Evolutionary conservation across 768 basidiomycete genomes (phyloP).

Genomic region (Collybia mongolica): DNA sequence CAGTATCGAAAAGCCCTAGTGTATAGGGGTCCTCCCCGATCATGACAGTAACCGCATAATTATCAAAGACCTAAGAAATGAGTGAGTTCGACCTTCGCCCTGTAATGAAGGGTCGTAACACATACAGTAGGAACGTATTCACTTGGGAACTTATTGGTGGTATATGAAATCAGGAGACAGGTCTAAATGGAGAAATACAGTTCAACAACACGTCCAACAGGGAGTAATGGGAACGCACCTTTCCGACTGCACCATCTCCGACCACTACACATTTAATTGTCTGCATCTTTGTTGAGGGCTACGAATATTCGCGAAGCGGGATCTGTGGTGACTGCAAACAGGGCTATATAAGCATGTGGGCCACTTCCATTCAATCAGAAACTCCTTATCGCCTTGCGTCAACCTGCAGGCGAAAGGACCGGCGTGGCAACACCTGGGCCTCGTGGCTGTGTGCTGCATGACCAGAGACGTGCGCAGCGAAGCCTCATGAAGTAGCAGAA

Average conservation of each 20-base stretch:
- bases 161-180: conserved; percentile 95
- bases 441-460: conserved; percentile 33
- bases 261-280: conserved; percentile 98
- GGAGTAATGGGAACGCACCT: conserved; percentile 54
- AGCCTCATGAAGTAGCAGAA: conserved; percentile 1
- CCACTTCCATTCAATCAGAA: conserved; percentile 11
- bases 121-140: conserved; percentile 98
- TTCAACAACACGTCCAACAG: conserved; percentile 2
- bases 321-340: conserved; percentile 9
- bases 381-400: conserved; percentile 26
- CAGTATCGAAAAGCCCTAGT: conserved; percentile 97
- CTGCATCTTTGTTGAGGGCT: conserved; percentile 61
- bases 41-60: conserved; percentile 99
- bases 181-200: conserved; percentile 52
- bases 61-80: conserved; percentile 78
- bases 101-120: conserved; percentile 26
- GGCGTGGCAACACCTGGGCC: conserved; percentile 37
- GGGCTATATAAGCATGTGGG: conserved; percentile 17
- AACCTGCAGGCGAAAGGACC: conserved; percentile 18
- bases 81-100: conserved; percentile 13
- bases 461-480: conserved; percentile 5
- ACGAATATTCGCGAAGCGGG: conserved; percentile 10
- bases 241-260: conserved; percentile 97
- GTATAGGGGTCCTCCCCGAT: conserved; percentile 99
- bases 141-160: conserved; percentile 97